Percentiles rank a stretch among this genome's conserved stretches.
Conservation (phyloP, 1,284 basidiomycete species). For the Malassezia sympodialis region DNA sequence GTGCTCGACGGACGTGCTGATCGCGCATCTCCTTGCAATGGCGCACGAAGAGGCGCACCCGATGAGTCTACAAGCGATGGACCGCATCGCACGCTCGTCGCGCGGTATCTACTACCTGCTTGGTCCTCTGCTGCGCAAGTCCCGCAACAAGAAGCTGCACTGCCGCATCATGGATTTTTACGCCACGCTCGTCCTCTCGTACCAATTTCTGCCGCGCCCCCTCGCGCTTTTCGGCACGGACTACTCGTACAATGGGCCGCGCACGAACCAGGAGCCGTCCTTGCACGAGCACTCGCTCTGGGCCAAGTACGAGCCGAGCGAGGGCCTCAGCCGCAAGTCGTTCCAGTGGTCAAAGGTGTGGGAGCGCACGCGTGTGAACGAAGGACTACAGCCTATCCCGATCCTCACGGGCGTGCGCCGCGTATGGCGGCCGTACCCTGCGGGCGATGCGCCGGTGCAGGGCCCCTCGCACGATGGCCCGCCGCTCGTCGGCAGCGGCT, state of each 20-base stretch:
- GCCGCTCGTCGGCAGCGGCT: constrained; percentile 10
- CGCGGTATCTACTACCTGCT: constrained; percentile 39
- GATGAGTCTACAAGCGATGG: constrained; percentile 37
- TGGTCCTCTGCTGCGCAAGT: constrained; percentile 36
- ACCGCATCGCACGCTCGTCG: constrained; percentile 32
- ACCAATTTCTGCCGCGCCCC: constrained; percentile 30
- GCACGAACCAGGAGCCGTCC: background rate
- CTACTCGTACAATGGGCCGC: constrained; percentile 15
- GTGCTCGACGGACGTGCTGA: constrained; percentile 24
- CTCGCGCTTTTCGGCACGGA: constrained; percentile 15
- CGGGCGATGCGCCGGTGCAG: background rate
- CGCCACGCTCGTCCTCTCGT: constrained; percentile 35
- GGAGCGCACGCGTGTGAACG: constrained; percentile 22
- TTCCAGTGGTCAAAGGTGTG: constrained; percentile 42
- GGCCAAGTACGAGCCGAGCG: constrained; percentile 20
- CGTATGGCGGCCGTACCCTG: constrained; percentile 13
- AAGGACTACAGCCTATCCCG: constrained; percentile 29
- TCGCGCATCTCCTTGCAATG: constrained; percentile 30
- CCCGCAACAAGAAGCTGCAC: constrained; percentile 27
- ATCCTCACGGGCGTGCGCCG: constrained; percentile 38
- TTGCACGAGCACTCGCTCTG: constrained; percentile 2
- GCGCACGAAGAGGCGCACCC: constrained; percentile 38
- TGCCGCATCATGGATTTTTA: constrained; percentile 47
- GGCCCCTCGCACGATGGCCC: background rate
- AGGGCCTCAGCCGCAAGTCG: constrained; percentile 30